Conservation (phyloP, 768 basidiomycete species). For the Agaricus subrufescens region DNA sequence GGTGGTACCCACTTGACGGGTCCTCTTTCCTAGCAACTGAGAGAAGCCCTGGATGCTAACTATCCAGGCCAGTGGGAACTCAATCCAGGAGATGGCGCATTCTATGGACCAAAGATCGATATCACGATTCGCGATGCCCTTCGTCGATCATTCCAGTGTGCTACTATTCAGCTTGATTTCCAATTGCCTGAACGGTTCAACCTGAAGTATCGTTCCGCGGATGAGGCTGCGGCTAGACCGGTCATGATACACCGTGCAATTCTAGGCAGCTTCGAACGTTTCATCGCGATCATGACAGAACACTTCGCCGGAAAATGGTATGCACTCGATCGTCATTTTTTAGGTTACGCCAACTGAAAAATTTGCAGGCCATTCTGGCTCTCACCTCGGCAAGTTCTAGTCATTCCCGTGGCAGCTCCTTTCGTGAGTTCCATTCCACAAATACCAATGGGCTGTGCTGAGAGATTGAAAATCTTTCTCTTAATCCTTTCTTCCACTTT, state of each 20-base stretch:
- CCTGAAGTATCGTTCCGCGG: constrained; percentile 81
- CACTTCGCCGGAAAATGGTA: constrained; percentile 98
- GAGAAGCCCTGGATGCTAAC: constrained; percentile 74
- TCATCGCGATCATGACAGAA: constrained; percentile 96
- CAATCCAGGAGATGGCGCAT: constrained; percentile 96
- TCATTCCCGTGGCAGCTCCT: constrained; percentile 88
- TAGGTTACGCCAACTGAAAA: background rate
- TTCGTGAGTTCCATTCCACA: constrained; percentile 53
- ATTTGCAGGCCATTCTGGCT: constrained; percentile 90
- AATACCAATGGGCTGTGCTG: constrained; percentile 13
- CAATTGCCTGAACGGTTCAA: constrained; percentile 97
- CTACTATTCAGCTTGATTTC: constrained; percentile 98
- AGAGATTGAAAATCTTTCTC: background rate
- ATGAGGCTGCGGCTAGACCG: constrained; percentile 72
- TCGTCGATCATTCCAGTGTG: constrained; percentile 93
- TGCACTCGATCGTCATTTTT: constrained; percentile 17
- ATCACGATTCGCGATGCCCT: constrained; percentile 94
- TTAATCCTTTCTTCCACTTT: background rate
- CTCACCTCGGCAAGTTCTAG: constrained; percentile 91
- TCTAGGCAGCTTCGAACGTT: constrained; percentile 88
- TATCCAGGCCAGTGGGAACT: constrained; percentile 89
- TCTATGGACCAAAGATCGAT: constrained; percentile 99
- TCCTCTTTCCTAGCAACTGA: constrained; percentile 61
- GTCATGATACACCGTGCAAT: constrained; percentile 99
- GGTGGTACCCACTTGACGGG: constrained; percentile 3